A percentile compares a stretch with the other conserved stretches of the same genome.
phyloP scores from a whole-genome alignment of 495 filamentous ascomycete genomes.

The Echria macrotheca region DNA sequence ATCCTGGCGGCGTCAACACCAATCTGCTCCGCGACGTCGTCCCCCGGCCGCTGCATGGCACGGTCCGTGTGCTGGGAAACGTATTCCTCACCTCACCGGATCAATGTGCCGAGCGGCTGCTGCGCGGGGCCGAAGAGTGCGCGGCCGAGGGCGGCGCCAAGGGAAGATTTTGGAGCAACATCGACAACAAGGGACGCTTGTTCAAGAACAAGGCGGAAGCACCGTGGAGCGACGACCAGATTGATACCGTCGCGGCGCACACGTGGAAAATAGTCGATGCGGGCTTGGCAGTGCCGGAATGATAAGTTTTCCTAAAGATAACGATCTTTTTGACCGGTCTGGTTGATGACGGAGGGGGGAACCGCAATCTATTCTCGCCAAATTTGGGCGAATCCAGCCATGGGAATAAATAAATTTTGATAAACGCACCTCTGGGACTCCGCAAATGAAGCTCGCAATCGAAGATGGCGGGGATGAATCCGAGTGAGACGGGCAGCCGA shows the following conservation, averaged over 20 bases:
- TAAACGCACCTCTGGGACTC: too few relatives aligned
- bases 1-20: conserved; percentile 17
- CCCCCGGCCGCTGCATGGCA: conserved; percentile 12
- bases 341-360: background rate
- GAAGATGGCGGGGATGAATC: too few relatives aligned
- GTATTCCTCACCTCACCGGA: conserved; percentile 12
- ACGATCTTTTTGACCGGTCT: background rate
- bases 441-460: too few relatives aligned
- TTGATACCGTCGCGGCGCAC: conserved; percentile 5
- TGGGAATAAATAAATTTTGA: too few relatives aligned
- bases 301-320: background rate
- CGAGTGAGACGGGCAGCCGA: too few relatives aligned
- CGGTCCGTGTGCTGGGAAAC: background rate
- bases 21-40: conserved; percentile 5
- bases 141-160: conserved; percentile 3
- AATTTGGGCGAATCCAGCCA: too few relatives aligned
- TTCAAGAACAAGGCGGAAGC: conserved; percentile 14
- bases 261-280: conserved; percentile 15
- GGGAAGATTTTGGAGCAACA: conserved; percentile 19
- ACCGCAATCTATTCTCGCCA: background rate
- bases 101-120: conserved; percentile 15
- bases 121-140: conserved; percentile 4
- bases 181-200: conserved; percentile 16
- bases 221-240: conserved; percentile 17
- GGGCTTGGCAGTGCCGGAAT: conserved; percentile 5